Conservation (phyloP, 768 basidiomycete genomes). For the Tricholoma saponaceum region DNA sequence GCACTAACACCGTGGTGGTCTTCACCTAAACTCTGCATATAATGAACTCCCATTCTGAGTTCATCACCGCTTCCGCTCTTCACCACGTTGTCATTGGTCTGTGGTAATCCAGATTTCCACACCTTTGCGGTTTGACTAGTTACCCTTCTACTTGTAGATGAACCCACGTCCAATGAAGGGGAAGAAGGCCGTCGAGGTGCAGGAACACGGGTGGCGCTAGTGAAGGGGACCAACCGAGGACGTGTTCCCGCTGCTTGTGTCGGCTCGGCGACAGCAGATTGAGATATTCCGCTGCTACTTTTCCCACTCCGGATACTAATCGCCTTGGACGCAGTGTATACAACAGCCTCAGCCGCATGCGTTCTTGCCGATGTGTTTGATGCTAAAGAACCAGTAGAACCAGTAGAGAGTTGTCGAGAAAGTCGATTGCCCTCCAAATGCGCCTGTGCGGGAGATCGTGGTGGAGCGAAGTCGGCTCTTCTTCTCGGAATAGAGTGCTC, state of each 20-base stretch:
- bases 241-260: conserved; percentile 30
- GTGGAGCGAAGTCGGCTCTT: conserved; percentile 66
- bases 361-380: conserved; percentile 29
- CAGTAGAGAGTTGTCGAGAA: conserved; percentile 32
- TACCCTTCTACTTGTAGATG: conserved; percentile 38
- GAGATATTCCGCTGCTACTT: conserved; percentile 35
- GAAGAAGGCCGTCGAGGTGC: conserved; percentile 44
- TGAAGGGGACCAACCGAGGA: conserved; percentile 71
- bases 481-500: conserved; percentile 63
- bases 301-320: conserved; percentile 48
- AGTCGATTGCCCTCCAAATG: conserved; percentile 34
- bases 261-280: conserved; percentile 26
- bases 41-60: conserved; percentile 63
- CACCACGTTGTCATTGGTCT: conserved; percentile 16
- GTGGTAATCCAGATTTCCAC: conserved; percentile 19
- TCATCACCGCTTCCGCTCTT: conserved; percentile 54
- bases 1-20: conserved; percentile 26
- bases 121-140: conserved; percentile 67
- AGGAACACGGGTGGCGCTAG: conserved; percentile 62
- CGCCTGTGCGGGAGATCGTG: conserved; percentile 41
- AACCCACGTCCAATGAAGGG: conserved; percentile 15
- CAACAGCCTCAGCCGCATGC: conserved; percentile 41
- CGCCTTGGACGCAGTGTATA: conserved; percentile 47
- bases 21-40: conserved; percentile 65
- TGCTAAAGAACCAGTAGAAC: conserved; percentile 26